Conservation (phyloP, 306 rosid genomes). For the Cajanus cajan region DNA sequence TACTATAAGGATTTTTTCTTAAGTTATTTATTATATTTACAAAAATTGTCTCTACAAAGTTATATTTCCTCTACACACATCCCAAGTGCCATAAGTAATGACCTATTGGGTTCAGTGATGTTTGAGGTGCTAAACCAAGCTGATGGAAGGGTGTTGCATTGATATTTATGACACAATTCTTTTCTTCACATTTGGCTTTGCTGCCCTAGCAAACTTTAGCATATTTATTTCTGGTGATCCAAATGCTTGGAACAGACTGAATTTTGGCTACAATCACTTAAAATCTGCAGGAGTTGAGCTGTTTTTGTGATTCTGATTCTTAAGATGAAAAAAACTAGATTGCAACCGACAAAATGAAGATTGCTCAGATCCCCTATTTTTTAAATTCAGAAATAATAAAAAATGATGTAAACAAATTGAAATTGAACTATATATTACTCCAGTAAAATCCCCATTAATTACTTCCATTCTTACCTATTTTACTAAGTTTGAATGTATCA, state of each 20-base stretch:
- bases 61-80: conserved; percentile 3
- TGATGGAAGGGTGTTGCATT: neutral
- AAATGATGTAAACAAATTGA: neutral
- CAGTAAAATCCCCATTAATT: neutral
- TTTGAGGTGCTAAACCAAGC: conserved; percentile 1
- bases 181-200: neutral
- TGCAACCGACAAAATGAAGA: conserved; percentile 7
- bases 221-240: neutral
- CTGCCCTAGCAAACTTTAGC: conserved; percentile 7
- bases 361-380: neutral
- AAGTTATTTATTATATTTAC: neutral
- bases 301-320: neutral
- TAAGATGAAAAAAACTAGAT: neutral
- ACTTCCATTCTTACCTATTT: neutral
- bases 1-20: neutral
- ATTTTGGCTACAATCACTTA: neutral
- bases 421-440: neutral
- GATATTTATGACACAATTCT: conserved; percentile 8
- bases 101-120: conserved; percentile 11
- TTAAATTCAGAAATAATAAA: neutral
- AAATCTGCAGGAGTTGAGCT: conserved; percentile 5
- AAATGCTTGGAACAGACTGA: neutral
- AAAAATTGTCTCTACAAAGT: neutral
- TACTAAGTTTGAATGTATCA: neutral
- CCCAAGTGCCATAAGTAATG: conserved; percentile 3